Evolutionary conservation across 805 yeast genomes (phyloP), one percentile per base, ranked within the genome.

Genomic region (Nakazawaea ambrosiae): DNA sequence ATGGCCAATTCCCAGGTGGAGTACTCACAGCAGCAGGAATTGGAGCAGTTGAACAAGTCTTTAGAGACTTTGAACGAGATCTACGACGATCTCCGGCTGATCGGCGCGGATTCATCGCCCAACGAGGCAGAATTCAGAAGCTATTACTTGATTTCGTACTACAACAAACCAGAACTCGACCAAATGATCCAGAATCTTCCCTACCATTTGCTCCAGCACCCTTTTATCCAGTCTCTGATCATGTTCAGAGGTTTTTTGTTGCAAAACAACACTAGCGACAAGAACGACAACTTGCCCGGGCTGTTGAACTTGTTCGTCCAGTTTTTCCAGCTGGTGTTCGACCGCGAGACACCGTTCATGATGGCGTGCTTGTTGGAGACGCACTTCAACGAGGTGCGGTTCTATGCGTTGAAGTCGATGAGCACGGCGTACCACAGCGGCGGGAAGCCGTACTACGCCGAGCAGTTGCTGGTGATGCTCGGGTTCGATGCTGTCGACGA

Each of bases 61-160:
- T 57, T 92, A 33, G 95, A 90, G 51, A 84, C 97, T 0, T 62
- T 92, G 25, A 72, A 84, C 3, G 96, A 92, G 53, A 84, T 88
- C 54, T 92, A 92, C 51, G 75, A 76, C 39, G 96, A 84, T 50
- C 79, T 80, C 9, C 65, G 94, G 31, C 74, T 78, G 20, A 68
- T 71, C 41, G 90, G 88, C 2, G 36, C 28, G 27, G 78, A 85
- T 0, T 43, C 42, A 5, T 75, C 84, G 30, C 84, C 88, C 0
- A 85, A 87, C 49, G 97, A 92, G 58, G 84, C 97, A 0, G 98
- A 92, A 54, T 86, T 92, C 51, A 70, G 97, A 48, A 89, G 96
- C 0, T 92, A 89, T 54, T 81, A 87, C 40, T 60, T 92, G 16
- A 51, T 92, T 14, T 75, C 88, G 47, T 90, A 87, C 48, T 60